Conservation (phyloP, 768 basidiomycete genomes). For the Inosperma sp. region DNA sequence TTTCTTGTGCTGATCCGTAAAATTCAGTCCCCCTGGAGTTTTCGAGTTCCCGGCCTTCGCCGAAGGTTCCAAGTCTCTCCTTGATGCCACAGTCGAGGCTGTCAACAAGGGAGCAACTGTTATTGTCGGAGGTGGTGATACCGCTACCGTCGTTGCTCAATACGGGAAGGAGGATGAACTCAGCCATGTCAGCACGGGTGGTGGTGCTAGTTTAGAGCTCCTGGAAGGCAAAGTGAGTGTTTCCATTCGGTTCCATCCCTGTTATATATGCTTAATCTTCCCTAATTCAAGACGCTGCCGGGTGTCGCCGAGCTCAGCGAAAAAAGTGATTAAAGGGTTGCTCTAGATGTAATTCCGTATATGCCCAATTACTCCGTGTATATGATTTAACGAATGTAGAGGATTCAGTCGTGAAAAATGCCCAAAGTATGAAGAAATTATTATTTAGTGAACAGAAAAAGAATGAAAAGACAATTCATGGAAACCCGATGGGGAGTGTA, state of each 20-base stretch:
- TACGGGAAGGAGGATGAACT: slow-evolving; percentile 80
- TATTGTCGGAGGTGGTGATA: slow-evolving; percentile 94
- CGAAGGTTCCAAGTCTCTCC: slow-evolving; percentile 73
- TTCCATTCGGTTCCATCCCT: background rate
- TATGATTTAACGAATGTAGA: background rate
- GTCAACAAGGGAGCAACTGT: slow-evolving; percentile 83
- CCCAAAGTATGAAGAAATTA: background rate
- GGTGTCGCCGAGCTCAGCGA: slow-evolving; percentile 90
- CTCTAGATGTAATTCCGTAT: background rate
- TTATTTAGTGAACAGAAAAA: background rate
- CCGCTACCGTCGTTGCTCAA: slow-evolving; percentile 93
- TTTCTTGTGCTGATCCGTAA: slow-evolving; percentile 8
- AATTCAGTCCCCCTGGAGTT: slow-evolving; percentile 83
- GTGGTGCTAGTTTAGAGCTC: slow-evolving; percentile 88
- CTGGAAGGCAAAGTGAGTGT: slow-evolving; percentile 88
- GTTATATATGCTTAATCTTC: slow-evolving; percentile 15
- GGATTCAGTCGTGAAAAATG: background rate
- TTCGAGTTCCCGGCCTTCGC: slow-evolving; percentile 96
- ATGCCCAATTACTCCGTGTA: background rate
- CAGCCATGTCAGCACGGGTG: slow-evolving; percentile 96
- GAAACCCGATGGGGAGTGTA: too few species aligned
- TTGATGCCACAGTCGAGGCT: slow-evolving; percentile 83
- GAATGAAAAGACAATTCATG: too few species aligned
- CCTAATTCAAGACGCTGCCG: slow-evolving; percentile 61
- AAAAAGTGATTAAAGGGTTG: slow-evolving; percentile 37